These are phyloP conservation scores for Hericium erinaceus DNA, from an alignment of 768 basidiomycete genomes.

Conservation along the genomic window DNA sequence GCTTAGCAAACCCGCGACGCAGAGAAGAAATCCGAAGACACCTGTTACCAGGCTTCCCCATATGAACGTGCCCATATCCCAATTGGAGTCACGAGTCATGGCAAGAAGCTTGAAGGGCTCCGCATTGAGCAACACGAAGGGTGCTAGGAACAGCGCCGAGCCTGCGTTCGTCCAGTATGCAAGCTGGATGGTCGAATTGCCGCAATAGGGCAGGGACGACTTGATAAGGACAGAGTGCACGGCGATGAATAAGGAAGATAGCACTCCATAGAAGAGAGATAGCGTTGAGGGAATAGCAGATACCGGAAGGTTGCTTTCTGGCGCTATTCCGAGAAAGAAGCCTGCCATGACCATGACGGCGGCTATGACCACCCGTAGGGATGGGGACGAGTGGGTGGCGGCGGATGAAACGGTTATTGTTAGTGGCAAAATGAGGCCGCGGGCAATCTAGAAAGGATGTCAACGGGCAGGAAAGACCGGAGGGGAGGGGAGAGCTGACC, in stretches of 20 bases:
- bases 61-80: slow-evolving; percentile 46
- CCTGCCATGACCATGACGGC: slow-evolving; percentile 61
- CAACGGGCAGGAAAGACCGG: neutral
- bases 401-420: slow-evolving; percentile 68
- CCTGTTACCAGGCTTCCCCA: slow-evolving; percentile 66
- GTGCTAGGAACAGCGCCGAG: slow-evolving; percentile 54
- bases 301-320: slow-evolving; percentile 36
- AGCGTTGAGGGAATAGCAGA: slow-evolving; percentile 39
- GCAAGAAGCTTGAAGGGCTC: slow-evolving; percentile 36
- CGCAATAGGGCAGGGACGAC: slow-evolving; percentile 53
- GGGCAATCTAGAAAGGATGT: slow-evolving; percentile 51
- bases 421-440: slow-evolving; percentile 75
- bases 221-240: slow-evolving; percentile 73
- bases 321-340: slow-evolving; percentile 69
- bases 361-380: slow-evolving; percentile 44
- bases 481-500: slow-evolving; percentile 24
- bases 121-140: slow-evolving; percentile 49
- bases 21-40: slow-evolving; percentile 73
- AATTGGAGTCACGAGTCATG: slow-evolving; percentile 30
- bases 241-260: slow-evolving; percentile 69
- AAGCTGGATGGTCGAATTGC: slow-evolving; percentile 63
- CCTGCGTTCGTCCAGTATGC: slow-evolving; percentile 76
- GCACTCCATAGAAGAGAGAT: slow-evolving; percentile 58
- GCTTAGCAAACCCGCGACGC: slow-evolving; percentile 68
- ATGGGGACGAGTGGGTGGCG: slow-evolving; percentile 44